Percentiles rank a stretch among this genome's conserved stretches.
phyloP scores from a whole-genome alignment of 805 yeast genomes.

The Kodamaea nitidulidarum region DNA sequence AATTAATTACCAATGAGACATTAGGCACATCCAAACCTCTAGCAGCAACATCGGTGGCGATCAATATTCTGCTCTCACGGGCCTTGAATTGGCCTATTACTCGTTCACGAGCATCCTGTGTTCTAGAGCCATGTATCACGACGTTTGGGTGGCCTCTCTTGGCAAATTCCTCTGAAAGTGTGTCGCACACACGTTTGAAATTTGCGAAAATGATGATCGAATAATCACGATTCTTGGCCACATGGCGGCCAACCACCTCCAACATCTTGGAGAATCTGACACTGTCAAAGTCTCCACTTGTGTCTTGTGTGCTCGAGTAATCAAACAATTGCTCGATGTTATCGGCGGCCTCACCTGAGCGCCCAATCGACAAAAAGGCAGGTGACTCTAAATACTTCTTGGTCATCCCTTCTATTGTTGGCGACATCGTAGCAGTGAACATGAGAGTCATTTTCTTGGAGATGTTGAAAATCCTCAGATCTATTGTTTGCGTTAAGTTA shows the following conservation, averaged over 20 bases:
- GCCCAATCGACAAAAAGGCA: constrained; percentile 63
- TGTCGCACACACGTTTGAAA: constrained; percentile 69
- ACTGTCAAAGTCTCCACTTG: constrained; percentile 30
- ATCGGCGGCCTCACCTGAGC: constrained; percentile 59
- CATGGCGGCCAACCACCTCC: constrained; percentile 41
- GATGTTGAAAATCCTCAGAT: constrained; percentile 35
- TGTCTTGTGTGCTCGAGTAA: constrained; percentile 20
- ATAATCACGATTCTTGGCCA: constrained; percentile 21
- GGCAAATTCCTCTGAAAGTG: constrained; percentile 48
- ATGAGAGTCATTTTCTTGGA: constrained; percentile 63
- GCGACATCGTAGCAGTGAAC: constrained; percentile 94
- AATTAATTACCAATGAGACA: constrained; percentile 81
- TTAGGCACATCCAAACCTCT: constrained; percentile 92
- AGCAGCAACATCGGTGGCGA: constrained; percentile 95
- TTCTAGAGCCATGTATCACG: constrained; percentile 80
- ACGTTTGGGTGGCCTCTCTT: constrained; percentile 40
- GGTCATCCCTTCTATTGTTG: constrained; percentile 63
- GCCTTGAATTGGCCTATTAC: constrained; percentile 58
- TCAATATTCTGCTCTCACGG: constrained; percentile 56
- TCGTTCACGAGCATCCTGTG: constrained; percentile 81
- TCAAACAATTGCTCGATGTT: constrained; percentile 66
- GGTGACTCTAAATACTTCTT: constrained; percentile 59
- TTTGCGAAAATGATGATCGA: constrained; percentile 77
- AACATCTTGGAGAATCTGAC: constrained; percentile 42
- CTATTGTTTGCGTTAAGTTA: constrained; percentile 20